Conservation (phyloP, 2,329 filamentous ascomycete genomes). For the Sclerotinia glacialis region DNA sequence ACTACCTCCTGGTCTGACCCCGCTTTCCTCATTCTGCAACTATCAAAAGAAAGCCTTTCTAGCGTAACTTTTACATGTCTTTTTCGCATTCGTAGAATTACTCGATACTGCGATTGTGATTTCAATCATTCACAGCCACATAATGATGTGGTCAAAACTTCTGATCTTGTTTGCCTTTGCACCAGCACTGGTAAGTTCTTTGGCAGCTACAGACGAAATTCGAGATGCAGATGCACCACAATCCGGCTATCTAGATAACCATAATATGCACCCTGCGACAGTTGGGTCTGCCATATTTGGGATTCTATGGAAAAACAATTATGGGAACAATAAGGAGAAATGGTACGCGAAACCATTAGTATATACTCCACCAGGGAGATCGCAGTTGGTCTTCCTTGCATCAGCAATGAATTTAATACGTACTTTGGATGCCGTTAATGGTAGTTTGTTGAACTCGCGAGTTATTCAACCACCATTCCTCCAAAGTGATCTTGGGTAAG, state of each 20-base stretch:
- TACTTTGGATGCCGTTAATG: constrained; percentile 54
- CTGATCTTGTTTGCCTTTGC: constrained; percentile 11
- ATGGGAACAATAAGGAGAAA: constrained; percentile 50
- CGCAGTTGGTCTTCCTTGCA: constrained; percentile 55
- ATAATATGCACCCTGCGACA: constrained; percentile 61
- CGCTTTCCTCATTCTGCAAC: background rate
- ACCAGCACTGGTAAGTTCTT: constrained; percentile 23
- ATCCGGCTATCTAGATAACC: constrained; percentile 47
- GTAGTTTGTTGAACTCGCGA: constrained; percentile 47
- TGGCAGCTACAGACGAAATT: constrained; percentile 29
- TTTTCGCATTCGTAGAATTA: background rate
- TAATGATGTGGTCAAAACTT: background rate
- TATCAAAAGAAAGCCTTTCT: background rate
- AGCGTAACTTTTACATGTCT: background rate
- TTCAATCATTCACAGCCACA: background rate
- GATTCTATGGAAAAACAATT: constrained; percentile 46
- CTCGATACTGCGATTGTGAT: background rate
- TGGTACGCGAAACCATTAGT: constrained; percentile 52
- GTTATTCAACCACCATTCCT: constrained; percentile 51
- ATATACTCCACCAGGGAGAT: constrained; percentile 49
- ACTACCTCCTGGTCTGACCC: background rate
- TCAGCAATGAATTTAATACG: constrained; percentile 58
- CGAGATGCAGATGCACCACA: constrained; percentile 40
- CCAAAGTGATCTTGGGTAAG: constrained; percentile 40
- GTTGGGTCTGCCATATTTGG: constrained; percentile 55